These are phyloP conservation scores for Tricholoma hemisulphureum DNA, from an alignment of 768 basidiomycete species.

Conservation along the genomic window DNA sequence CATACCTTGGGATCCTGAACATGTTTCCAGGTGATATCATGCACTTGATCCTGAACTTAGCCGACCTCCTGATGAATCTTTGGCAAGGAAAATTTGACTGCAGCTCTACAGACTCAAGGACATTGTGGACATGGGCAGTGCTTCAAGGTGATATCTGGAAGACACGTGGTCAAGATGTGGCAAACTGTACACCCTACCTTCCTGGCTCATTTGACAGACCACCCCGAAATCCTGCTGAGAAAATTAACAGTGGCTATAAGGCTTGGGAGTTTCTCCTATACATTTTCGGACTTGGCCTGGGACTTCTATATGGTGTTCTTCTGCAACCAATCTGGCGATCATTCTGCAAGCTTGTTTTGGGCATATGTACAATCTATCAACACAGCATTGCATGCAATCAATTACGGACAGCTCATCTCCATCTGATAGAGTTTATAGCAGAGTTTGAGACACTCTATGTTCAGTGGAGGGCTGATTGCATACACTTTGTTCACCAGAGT, in stretches of 20 bases:
- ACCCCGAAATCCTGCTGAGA: constrained; percentile 41
- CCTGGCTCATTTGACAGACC: constrained; percentile 41
- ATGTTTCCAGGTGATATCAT: constrained; percentile 37
- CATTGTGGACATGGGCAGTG: constrained; percentile 31
- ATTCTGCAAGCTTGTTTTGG: constrained; percentile 13
- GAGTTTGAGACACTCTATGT: constrained; percentile 39
- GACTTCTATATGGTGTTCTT: constrained; percentile 9
- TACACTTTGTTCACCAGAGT: constrained; percentile 35
- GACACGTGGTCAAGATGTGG: constrained; percentile 34
- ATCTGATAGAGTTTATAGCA: constrained; percentile 25
- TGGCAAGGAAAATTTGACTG: constrained; percentile 31
- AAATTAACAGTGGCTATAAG: constrained; percentile 35
- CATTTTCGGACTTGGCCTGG: constrained; percentile 12
- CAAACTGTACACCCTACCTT: constrained; percentile 26
- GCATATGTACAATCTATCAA: constrained; percentile 10
- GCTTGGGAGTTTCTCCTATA: constrained; percentile 18
- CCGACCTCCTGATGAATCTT: constrained; percentile 34
- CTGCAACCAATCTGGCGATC: constrained; percentile 5
- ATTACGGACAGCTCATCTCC: background rate
- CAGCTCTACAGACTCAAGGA: constrained; percentile 13
- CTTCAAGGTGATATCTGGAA: constrained; percentile 30
- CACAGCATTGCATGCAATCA: background rate
- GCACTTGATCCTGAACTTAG: constrained; percentile 40
- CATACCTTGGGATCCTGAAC: constrained; percentile 26
- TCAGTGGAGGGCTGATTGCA: constrained; percentile 15